Base-by-base conservation (phyloP, 1,284 basidiomycete species). In the Veloboletus limbatus region DNA sequence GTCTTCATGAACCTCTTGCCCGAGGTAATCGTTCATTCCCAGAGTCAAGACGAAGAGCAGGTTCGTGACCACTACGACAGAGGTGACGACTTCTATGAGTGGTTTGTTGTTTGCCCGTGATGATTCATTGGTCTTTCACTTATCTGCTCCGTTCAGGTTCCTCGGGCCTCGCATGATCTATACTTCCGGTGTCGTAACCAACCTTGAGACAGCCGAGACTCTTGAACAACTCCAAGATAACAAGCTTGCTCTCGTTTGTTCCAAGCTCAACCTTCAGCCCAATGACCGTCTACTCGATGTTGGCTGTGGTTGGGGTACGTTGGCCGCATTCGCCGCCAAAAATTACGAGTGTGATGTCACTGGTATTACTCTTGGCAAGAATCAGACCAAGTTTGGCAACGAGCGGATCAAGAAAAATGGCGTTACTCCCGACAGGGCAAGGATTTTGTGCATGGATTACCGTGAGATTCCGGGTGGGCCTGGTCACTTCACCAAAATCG, bases 211-310 rank as follows among this genome's bases (percentile, higher is more conserved):
- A 33, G 77, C 87, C 58, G 91, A 98, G 70, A 86, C 92, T 13
- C 81, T 99, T 46, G 97, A 99, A 67, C 81, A 96, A 62, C 81
- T 99, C 30, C 97, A 99, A 75, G 96, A 99, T 72, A 99, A 99
- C 81, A 99, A 99, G 70, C 83, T 98, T 53, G 85, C 86, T 30
- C 72, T 97, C 52, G 95, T 99, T 28, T 98, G 96, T 74, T 88
- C 88, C 62, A 99, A 99, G 72, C 84, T 99, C 54, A 79, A 88
- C 65, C 79, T 99, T 47, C 75, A 97, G 63, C 81, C 90, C 20
- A 77, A 77, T 1, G 92, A 95, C 69, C 78, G 82, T 53, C 76
- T 98, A 27, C 83, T 99, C 47, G 92, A 94, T 60, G 91, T 97
- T 55, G 96, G 96, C 27, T 99, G 97, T 66, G 97, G 97, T 40